Evolutionary conservation across 331 rosid species (phyloP), one percentile per base, ranked within the genome.

Genomic region (Malus hybrid): DNA sequence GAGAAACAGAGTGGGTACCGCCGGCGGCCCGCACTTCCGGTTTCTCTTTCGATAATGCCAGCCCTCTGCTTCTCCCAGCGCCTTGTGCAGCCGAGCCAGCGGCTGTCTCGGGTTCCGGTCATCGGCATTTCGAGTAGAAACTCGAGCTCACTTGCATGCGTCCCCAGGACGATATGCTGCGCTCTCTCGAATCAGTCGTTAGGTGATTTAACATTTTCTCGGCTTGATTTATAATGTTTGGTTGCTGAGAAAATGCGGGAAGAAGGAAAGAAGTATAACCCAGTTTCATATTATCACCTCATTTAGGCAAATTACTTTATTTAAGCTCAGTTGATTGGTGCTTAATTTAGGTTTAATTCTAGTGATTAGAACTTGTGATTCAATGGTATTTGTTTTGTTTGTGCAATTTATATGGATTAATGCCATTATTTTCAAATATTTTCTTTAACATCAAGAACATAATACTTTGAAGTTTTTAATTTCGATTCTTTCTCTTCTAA

Each of bases 121-220:
- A 19, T 78, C 62, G 61, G 79, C 56, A 28, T 65, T 73, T 74
- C 84, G 15, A 10, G 55, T 42, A 57, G 73, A 50, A 28, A 60
- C 44, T 13, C 80, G 55, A 28, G 50, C 5, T 84, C 79, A 12
- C 73, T 78, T 10, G 28, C 75, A 69, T 56, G 73, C 61, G 62
- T 20, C 36, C 46, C 59, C 16, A 63, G 66, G 12, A 27, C 78
- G 76, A 82, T 50, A 75, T 79, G 89, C 50, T 80, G 78, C 46
- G 62, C 89, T 73, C 18, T 67, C 42, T 19, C 78, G 44, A 55
- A 27, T 46, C 29, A 80, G 12, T 59, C 76, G 10, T 22, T 19
- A 15, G 84, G 92, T 88, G 28, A 69, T 73, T 74, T 34, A 10
- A 13, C 3, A 48, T 44, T 27, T 28, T 66, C 28, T 42, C 11